phyloP scores from a whole-genome alignment of 1,139 yeast genomes.

The Pichia sp. region DNA sequence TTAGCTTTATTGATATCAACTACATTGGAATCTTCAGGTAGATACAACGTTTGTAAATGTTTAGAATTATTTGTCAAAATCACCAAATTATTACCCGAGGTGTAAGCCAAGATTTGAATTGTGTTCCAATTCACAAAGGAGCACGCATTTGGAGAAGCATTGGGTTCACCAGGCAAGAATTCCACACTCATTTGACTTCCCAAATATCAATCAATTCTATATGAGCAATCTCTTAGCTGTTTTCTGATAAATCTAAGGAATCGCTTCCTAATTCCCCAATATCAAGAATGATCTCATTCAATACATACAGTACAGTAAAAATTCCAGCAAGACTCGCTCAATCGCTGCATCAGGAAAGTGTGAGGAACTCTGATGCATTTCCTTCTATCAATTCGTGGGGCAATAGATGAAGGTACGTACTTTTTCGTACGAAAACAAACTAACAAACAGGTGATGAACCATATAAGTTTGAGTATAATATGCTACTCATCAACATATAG shows the following conservation, averaged over 20 bases:
- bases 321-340: no score
- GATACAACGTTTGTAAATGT: conserved; percentile 68
- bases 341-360: no score
- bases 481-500: no score
- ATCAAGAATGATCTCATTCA: no score
- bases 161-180: conserved; percentile 87
- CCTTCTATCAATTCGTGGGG: no score
- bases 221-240: background rate
- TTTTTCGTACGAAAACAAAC: no score
- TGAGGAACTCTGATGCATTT: no score
- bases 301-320: no score
- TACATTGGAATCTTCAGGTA: conserved; percentile 57
- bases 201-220: background rate
- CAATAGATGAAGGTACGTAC: no score
- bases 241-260: background rate
- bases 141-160: conserved; percentile 44
- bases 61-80: conserved; percentile 43
- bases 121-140: conserved; percentile 63
- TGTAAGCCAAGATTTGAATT: conserved; percentile 61
- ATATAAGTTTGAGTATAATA: no score
- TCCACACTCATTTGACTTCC: conserved; percentile 21
- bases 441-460: no score
- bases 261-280: no score
- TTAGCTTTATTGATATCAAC: conserved; percentile 52
- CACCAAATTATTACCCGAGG: conserved; percentile 83